A percentile compares a stretch with the other conserved stretches of the same genome.
Conservation (phyloP, 2,329 filamentous ascomycete species). For the Fusarium dimerum region DNA sequence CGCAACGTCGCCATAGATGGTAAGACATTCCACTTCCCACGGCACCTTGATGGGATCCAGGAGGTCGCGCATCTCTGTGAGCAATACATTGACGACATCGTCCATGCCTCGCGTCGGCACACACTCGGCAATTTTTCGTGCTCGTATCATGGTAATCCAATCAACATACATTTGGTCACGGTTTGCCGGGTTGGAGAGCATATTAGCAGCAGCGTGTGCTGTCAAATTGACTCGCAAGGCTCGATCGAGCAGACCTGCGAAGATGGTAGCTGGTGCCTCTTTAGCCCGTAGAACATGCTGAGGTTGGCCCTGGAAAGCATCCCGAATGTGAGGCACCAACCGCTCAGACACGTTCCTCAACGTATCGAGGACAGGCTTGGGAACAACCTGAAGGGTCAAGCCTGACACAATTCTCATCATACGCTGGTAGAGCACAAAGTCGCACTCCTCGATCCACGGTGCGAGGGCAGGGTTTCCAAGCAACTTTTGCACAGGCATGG, state of each 20-base stretch:
- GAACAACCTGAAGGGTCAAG: slow-evolving; percentile 89
- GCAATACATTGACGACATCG: slow-evolving; percentile 61
- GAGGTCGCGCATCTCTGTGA: slow-evolving; percentile 69
- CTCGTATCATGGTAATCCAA: slow-evolving; percentile 70
- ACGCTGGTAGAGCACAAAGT: slow-evolving; percentile 93
- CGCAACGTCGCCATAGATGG: slow-evolving; percentile 60
- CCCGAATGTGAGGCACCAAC: slow-evolving; percentile 78
- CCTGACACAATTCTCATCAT: slow-evolving; percentile 91
- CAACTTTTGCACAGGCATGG: slow-evolving; percentile 93
- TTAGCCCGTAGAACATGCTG: slow-evolving; percentile 84
- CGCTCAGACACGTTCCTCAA: slow-evolving; percentile 83
- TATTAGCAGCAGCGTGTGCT: slow-evolving; percentile 90
- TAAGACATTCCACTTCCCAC: slow-evolving; percentile 64
- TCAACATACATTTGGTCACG: slow-evolving; percentile 95
- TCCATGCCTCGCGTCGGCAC: slow-evolving; percentile 66
- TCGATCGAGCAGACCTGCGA: slow-evolving; percentile 82
- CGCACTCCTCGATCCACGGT: slow-evolving; percentile 92
- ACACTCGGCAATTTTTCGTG: slow-evolving; percentile 64
- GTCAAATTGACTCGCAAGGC: slow-evolving; percentile 90
- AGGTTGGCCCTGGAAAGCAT: slow-evolving; percentile 83
- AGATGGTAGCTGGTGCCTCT: slow-evolving; percentile 83
- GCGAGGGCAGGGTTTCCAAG: slow-evolving; percentile 80
- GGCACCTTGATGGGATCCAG: slow-evolving; percentile 68
- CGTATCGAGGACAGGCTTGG: slow-evolving; percentile 82
- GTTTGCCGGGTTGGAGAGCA: slow-evolving; percentile 85